Percentiles rank a stretch among this genome's conserved stretches.
phyloP scores from a whole-genome alignment of 2,329 filamentous ascomycete species.

The Cercospora zeae-maydis region DNA sequence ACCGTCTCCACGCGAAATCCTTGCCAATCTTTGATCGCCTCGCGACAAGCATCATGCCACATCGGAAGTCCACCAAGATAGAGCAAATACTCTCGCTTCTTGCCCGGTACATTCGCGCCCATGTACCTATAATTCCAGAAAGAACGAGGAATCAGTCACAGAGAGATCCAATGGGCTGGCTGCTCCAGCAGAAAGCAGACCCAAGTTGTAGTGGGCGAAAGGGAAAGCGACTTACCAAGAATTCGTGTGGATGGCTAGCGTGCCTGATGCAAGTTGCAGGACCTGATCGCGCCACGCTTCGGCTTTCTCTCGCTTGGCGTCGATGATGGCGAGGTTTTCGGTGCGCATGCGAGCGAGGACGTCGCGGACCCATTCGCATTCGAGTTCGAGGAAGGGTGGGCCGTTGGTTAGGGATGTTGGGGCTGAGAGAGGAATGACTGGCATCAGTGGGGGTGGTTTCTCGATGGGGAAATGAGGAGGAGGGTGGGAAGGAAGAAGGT shows the following conservation, averaged over 20 bases:
- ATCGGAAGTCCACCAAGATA: slow-evolving; percentile 12
- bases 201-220: too few relatives aligned
- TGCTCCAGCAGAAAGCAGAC: too few relatives aligned
- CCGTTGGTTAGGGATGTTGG: slow-evolving; percentile 47
- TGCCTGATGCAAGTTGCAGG: background rate
- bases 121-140: background rate
- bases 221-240: background rate
- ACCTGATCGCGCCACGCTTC: background rate
- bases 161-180: too few relatives aligned
- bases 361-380: slow-evolving; percentile 46
- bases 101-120: background rate
- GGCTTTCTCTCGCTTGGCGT: background rate
- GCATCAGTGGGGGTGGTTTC: background rate
- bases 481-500: background rate
- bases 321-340: slow-evolving; percentile 33
- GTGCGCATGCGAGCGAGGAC: slow-evolving; percentile 40
- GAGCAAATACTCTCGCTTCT: slow-evolving; percentile 30
- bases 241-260: background rate
- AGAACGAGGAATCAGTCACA: background rate
- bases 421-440: background rate
- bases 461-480: background rate
- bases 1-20: background rate
- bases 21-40: slow-evolving; percentile 5
- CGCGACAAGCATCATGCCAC: slow-evolving; percentile 1
- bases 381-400: slow-evolving; percentile 43